Conservation (phyloP, 495 filamentous ascomycete genomes). For the Trichoderma orchidacearum region DNA sequence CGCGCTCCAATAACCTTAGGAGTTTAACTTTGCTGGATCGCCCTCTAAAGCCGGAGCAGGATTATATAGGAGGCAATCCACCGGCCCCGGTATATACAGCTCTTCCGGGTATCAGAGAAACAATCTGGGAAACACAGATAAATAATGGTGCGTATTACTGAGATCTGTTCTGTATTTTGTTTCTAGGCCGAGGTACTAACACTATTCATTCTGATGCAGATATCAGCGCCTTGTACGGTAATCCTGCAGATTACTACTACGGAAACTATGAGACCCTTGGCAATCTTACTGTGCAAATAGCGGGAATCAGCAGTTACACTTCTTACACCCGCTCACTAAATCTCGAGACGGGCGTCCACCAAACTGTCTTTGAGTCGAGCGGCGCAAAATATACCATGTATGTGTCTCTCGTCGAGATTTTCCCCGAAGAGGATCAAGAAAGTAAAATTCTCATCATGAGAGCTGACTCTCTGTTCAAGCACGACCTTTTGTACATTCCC, state of each 20-base stretch:
- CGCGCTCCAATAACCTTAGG: no score
- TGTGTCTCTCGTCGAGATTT: not conserved
- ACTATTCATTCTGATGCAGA: not conserved
- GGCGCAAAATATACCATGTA: conserved; percentile 12
- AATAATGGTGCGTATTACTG: not conserved
- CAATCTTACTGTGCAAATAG: conserved; percentile 26
- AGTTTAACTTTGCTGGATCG: no score
- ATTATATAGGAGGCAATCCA: conserved; percentile 28
- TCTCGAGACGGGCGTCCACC: conserved; percentile 24
- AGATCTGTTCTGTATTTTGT: not conserved
- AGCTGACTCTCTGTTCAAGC: not conserved
- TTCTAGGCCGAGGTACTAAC: not conserved
- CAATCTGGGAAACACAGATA: not conserved
- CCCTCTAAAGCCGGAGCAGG: not conserved
- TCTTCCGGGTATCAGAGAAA: not conserved
- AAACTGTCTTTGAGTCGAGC: conserved; percentile 11
- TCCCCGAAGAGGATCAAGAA: no score
- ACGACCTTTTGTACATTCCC: conserved; percentile 28
- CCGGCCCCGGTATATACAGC: not conserved
- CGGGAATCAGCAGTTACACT: conserved; percentile 8
- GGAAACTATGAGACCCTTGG: conserved; percentile 30
- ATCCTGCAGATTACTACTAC: conserved; percentile 17
- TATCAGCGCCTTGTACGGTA: not conserved
- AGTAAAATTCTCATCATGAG: not conserved
- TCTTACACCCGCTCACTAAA: conserved; percentile 27